Evolutionary conservation across 257 asterid genomes (phyloP).

Genomic region (Coffea canephora): DNA sequence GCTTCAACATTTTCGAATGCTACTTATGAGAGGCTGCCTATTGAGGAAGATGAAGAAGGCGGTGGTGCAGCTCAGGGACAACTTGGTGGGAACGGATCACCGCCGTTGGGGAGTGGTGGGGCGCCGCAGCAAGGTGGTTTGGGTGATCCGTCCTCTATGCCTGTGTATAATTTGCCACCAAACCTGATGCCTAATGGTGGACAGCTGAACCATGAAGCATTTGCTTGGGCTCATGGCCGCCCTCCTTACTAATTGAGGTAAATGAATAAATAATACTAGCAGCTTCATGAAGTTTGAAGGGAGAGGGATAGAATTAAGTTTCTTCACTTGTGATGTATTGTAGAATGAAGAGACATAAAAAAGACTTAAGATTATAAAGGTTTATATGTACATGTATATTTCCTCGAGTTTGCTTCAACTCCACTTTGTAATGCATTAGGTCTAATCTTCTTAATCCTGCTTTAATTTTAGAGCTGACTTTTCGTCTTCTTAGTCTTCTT

Average conservation of each 20-base stretch:
- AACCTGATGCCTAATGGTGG: slow-evolving; percentile 44
- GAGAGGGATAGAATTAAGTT: not conserved
- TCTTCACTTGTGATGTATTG: slow-evolving; percentile 13
- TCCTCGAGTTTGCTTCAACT: slow-evolving; percentile 14
- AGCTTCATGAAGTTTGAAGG: slow-evolving; percentile 2
- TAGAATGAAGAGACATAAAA: not conserved
- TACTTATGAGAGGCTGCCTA: slow-evolving; percentile 60
- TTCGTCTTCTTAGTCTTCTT: not conserved
- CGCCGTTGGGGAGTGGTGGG: slow-evolving; percentile 33
- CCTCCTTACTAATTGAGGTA: slow-evolving; percentile 42
- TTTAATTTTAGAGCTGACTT: not conserved
- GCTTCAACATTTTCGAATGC: slow-evolving; percentile 69
- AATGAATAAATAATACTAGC: not conserved
- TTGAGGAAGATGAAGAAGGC: slow-evolving; percentile 53
- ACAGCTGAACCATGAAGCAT: slow-evolving; percentile 47
- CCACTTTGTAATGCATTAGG: not conserved
- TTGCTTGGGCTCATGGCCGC: slow-evolving; percentile 57
- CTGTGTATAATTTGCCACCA: slow-evolving; percentile 35
- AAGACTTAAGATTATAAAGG: slow-evolving; percentile 6
- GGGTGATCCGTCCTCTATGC: slow-evolving; percentile 38
- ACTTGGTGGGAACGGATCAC: slow-evolving; percentile 35
- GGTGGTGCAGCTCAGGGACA: slow-evolving; percentile 25
- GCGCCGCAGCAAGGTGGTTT: slow-evolving; percentile 35
- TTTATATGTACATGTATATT: slow-evolving; percentile 18
- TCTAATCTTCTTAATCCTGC: not conserved